Evolutionary conservation across 2,329 filamentous ascomycete species (phyloP).

Genomic region (Aspergillus sergii): DNA sequence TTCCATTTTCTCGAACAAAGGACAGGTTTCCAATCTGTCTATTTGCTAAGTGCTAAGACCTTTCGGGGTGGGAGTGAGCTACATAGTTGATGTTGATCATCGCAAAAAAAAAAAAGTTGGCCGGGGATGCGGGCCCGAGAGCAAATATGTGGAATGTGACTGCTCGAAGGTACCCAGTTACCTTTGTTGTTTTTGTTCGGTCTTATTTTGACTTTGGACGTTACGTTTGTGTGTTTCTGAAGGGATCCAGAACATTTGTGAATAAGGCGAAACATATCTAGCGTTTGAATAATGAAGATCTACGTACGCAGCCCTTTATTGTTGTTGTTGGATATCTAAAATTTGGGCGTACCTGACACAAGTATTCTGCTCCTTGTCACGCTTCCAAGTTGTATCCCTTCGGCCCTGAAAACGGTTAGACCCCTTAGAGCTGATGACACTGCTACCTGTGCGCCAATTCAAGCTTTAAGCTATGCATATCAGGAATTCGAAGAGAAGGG

Average conservation of each 20-base stretch:
- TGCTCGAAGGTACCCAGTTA: conserved; percentile 11
- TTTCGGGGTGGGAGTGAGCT: background rate
- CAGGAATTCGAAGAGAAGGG: conserved; percentile 13
- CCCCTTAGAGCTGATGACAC: conserved; percentile 2
- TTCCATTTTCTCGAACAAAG: conserved; percentile 16
- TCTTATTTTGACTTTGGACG: background rate
- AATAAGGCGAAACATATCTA: background rate
- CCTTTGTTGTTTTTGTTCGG: background rate
- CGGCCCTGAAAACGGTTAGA: background rate
- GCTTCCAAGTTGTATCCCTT: background rate
- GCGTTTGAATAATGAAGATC: background rate
- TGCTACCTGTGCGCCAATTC: conserved; percentile 23
- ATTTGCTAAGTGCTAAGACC: conserved; percentile 15
- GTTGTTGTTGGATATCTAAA: background rate
- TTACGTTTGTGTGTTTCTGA: background rate
- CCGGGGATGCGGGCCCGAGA: conserved; percentile 18
- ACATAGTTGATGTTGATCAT: conserved; percentile 10
- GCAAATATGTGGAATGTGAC: conserved; percentile 23
- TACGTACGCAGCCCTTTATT: background rate
- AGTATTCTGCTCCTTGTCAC: conserved; percentile 1
- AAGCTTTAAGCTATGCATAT: conserved; percentile 19
- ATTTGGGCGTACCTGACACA: background rate
- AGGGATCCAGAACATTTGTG: background rate
- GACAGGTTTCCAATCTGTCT: conserved; percentile 17
- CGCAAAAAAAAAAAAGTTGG: conserved; percentile 7